Evolutionary conservation across 805 yeast species (phyloP).

Genomic region (Wickerhamiella sorbophila): DNA sequence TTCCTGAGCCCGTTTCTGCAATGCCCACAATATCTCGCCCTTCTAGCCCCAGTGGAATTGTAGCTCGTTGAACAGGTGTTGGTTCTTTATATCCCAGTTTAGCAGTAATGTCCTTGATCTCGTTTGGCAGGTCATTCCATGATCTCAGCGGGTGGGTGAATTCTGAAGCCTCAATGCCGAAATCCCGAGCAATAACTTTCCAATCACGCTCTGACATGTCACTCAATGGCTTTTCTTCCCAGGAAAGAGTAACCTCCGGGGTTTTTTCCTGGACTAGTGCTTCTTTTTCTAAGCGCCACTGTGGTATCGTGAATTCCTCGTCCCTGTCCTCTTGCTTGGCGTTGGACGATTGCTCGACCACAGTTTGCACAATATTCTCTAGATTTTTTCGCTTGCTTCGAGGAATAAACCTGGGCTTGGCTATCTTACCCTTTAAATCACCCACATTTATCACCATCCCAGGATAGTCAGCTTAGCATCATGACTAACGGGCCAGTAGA

Average conservation of each 20-base stretch:
- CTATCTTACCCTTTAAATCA: conserved; percentile 3
- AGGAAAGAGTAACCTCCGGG: conserved; percentile 20
- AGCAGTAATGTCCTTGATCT: conserved; percentile 20
- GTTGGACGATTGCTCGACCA: conserved; percentile 8
- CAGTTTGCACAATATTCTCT: conserved; percentile 12
- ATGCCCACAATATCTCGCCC: conserved; percentile 65
- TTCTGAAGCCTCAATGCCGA: conserved; percentile 44
- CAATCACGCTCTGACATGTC: conserved; percentile 77
- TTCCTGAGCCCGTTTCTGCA: conserved; percentile 97
- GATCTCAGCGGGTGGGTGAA: conserved; percentile 46
- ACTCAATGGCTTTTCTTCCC: conserved; percentile 52
- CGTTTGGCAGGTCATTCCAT: conserved; percentile 55
- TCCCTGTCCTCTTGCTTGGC: conserved; percentile 6
- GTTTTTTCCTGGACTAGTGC: background rate
- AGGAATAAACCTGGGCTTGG: conserved; percentile 8
- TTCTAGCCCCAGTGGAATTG: conserved; percentile 55
- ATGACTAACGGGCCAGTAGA: conserved; percentile 7
- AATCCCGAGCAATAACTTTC: conserved; percentile 76
- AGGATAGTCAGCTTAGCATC: background rate
- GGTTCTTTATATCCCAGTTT: conserved; percentile 45
- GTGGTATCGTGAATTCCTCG: conserved; percentile 14
- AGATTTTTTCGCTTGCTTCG: conserved; percentile 4
- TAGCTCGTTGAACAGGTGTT: conserved; percentile 82
- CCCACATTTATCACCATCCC: conserved; percentile 1
- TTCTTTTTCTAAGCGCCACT: conserved; percentile 18